These are phyloP conservation scores for Xerocomellus amylosporus DNA, from an alignment of 768 basidiomycete species.

Conservation along the genomic window DNA sequence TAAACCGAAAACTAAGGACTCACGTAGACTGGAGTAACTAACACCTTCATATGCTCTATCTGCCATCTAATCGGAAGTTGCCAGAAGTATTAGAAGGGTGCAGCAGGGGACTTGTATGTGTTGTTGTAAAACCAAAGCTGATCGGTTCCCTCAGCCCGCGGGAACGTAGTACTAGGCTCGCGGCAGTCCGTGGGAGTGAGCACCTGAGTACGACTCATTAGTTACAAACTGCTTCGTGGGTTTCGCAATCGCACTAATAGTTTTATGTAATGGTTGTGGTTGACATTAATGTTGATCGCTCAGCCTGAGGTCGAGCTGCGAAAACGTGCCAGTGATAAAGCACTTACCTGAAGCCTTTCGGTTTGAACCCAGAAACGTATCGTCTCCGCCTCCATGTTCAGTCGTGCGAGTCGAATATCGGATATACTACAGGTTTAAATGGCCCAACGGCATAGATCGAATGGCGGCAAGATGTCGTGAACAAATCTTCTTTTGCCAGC, in stretches of 20 bases:
- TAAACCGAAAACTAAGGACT: neutral
- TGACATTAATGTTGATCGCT: neutral
- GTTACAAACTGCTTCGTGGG: neutral
- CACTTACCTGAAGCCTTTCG: slow-evolving; percentile 44
- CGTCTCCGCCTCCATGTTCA: slow-evolving; percentile 39
- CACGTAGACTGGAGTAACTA: slow-evolving; percentile 18
- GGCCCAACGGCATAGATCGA: too few species aligned
- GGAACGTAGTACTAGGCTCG: neutral
- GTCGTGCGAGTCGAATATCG: slow-evolving; percentile 36
- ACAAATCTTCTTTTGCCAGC: too few species aligned
- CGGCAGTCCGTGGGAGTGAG: neutral
- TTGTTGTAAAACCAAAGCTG: neutral
- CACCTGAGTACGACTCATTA: neutral
- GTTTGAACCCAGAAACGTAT: slow-evolving; percentile 32
- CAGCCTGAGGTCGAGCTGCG: neutral
- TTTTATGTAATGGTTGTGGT: neutral
- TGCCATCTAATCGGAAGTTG: slow-evolving; percentile 6
- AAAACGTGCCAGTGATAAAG: slow-evolving; percentile 33
- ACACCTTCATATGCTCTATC: slow-evolving; percentile 4
- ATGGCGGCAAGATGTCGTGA: too few species aligned
- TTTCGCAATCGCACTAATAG: neutral
- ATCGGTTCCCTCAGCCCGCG: neutral
- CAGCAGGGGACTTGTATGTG: neutral
- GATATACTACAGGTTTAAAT: too few species aligned
- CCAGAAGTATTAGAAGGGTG: neutral